Evolutionary conservation across 176 grass and related monocot species (phyloP).

Genomic region (Phragmites australis): DNA sequence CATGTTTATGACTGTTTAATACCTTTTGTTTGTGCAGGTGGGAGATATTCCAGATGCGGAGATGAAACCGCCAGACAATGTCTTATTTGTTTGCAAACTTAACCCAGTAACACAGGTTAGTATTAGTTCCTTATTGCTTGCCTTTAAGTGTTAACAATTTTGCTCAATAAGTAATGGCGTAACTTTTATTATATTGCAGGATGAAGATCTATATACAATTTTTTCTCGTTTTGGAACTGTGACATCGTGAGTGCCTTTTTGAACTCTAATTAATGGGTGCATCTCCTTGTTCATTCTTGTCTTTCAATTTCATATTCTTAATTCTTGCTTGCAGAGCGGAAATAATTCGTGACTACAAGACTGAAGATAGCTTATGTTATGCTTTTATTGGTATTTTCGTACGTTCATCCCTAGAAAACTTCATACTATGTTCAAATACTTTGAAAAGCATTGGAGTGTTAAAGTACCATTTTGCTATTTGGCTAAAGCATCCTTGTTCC

Average conservation of each 20-base stretch:
- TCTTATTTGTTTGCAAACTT: slow-evolving; percentile 97
- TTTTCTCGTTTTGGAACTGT: slow-evolving; percentile 96
- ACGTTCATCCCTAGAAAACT: background rate
- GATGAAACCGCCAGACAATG: slow-evolving; percentile 85
- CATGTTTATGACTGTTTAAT: background rate
- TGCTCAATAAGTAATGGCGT: slow-evolving; percentile 13
- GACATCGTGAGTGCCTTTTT: slow-evolving; percentile 70
- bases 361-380: slow-evolving; percentile 96
- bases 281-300: slow-evolving; percentile 26
- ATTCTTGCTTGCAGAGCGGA: slow-evolving; percentile 66
- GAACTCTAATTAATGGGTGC: background rate
- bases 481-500: slow-evolving; percentile 6
- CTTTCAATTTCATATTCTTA: slow-evolving; percentile 26
- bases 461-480: slow-evolving; percentile 30
- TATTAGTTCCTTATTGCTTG: slow-evolving; percentile 21
- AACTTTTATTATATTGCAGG: slow-evolving; percentile 47
- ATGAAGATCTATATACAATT: slow-evolving; percentile 96
- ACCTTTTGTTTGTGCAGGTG: slow-evolving; percentile 54
- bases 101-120: slow-evolving; percentile 92
- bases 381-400: slow-evolving; percentile 91
- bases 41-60: slow-evolving; percentile 97
- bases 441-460: background rate
- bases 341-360: slow-evolving; percentile 98
- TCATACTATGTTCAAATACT: background rate
- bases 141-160: background rate